Evolutionary conservation across 192 early-diverging fungal genomes (phyloP).

Genomic region (Gonapodya sp.): DNA sequence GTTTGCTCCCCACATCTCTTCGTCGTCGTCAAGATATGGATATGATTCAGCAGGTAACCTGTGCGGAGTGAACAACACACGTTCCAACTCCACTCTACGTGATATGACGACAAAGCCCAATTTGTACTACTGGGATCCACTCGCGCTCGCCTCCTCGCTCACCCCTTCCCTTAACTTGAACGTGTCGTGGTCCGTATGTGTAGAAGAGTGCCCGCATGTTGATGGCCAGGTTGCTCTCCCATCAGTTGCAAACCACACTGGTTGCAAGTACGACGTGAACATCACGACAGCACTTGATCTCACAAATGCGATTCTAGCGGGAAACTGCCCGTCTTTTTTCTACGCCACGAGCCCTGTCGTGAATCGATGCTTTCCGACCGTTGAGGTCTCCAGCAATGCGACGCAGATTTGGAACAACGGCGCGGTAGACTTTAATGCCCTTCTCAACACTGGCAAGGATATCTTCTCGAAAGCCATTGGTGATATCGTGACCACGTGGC

Average conservation of each 20-base stretch:
- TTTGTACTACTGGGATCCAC: constrained; percentile 14
- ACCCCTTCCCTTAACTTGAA: constrained; percentile 7
- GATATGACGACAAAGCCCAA: constrained; percentile 13
- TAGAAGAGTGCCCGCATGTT: constrained; percentile 15
- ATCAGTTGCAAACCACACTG: neutral
- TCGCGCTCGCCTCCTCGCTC: constrained; percentile 5
- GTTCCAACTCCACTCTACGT: constrained; percentile 17
- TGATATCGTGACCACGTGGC: constrained; percentile 14
- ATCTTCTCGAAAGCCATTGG: constrained; percentile 9
- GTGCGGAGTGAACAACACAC: constrained; percentile 17
- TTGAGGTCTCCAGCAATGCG: constrained; percentile 4
- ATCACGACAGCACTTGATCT: constrained; percentile 5
- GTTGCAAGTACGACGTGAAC: constrained; percentile 20
- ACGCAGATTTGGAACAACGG: neutral
- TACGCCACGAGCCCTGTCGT: constrained; percentile 16
- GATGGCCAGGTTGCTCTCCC: neutral
- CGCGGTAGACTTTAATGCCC: constrained; percentile 9
- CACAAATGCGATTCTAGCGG: neutral
- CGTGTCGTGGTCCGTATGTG: constrained; percentile 11
- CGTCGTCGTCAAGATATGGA: constrained; percentile 13
- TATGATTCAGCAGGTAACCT: constrained; percentile 26
- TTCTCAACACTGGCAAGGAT: constrained; percentile 11
- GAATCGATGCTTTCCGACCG: constrained; percentile 20
- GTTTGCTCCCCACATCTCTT: constrained; percentile 6
- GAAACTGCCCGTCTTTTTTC: constrained; percentile 11